Percentiles rank a stretch among this genome's conserved stretches.
phyloP scores from a whole-genome alignment of 441 rosid genomes.

The Arabidopsis lyrata region DNA sequence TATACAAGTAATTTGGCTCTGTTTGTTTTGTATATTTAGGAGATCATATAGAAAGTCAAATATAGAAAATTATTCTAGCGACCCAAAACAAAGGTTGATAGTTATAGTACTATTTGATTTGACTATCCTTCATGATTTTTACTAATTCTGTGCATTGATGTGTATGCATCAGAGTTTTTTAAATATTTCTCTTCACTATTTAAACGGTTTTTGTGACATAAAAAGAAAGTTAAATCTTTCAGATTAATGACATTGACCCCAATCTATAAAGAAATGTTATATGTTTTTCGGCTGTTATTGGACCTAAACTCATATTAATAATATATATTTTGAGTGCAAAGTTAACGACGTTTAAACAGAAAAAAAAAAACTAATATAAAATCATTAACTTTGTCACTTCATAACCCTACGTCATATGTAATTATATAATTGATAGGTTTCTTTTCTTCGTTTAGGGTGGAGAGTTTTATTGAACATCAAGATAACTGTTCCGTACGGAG shows the following conservation, averaged over 20 bases:
- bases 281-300: constrained; percentile 18
- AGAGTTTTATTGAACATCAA: constrained; percentile 99
- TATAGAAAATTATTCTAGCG: constrained; percentile 27
- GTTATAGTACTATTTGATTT: constrained; percentile 42
- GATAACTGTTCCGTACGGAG: constrained; percentile 73
- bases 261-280: constrained; percentile 10
- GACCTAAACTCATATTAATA: constrained; percentile 33
- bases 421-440: constrained; percentile 21
- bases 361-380: constrained; percentile 7
- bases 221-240: constrained; percentile 11
- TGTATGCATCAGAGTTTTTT: constrained; percentile 26
- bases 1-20: constrained; percentile 21
- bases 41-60: constrained; percentile 30
- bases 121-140: constrained; percentile 39
- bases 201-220: constrained; percentile 21
- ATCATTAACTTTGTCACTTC: constrained; percentile 25
- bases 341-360: background rate
- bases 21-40: constrained; percentile 22
- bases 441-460: constrained; percentile 62
- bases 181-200: constrained; percentile 22
- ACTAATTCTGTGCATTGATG: constrained; percentile 36
- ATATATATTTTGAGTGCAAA: background rate
- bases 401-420: constrained; percentile 9
- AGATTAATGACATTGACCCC: constrained; percentile 31
- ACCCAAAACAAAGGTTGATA: constrained; percentile 27